Evolutionary conservation across 2,329 filamentous ascomycete genomes (phyloP).

Genomic region (Juglanconis sp.): DNA sequence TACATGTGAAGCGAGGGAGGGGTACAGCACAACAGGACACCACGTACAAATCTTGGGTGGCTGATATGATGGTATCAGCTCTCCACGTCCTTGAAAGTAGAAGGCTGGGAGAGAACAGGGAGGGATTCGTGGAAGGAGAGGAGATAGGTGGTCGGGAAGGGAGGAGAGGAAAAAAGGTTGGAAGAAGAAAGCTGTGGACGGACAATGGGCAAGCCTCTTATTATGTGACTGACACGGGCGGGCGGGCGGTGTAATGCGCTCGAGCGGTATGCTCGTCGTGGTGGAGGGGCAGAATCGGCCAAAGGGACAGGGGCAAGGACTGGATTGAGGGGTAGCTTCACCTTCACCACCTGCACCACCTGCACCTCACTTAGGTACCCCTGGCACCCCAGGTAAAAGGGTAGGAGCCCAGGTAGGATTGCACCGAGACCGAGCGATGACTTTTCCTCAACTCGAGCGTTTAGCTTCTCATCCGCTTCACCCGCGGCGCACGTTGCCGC

Average conservation of each 20-base stretch:
- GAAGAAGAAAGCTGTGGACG: not conserved
- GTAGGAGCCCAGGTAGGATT: no score
- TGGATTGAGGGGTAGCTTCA: conserved; percentile 7
- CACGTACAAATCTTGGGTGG: conserved; percentile 2
- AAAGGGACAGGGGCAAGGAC: conserved; percentile 4
- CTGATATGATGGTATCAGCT: conserved; percentile 1
- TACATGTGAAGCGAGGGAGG: conserved; percentile 1
- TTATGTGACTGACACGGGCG: conserved; percentile 5
- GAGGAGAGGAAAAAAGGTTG: not conserved
- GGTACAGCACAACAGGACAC: not conserved
- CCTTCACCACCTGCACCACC: not conserved
- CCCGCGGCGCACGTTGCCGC: no score
- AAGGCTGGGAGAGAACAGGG: conserved; percentile 13
- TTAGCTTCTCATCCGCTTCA: no score
- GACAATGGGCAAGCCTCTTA: conserved; percentile 13
- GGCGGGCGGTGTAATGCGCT: conserved; percentile 11
- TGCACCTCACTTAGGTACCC: no score
- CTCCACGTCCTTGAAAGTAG: conserved; percentile 17
- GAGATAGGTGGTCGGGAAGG: conserved; percentile 2
- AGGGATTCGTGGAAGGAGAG: conserved; percentile 12
- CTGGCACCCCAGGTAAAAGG: no score
- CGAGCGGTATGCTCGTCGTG: not conserved
- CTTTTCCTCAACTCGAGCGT: no score
- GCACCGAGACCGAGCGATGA: no score
- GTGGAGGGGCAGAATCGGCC: conserved; percentile 3